Percentiles rank a stretch among this genome's conserved stretches.
phyloP scores from a whole-genome alignment of 768 basidiomycete species.

The Daedalea quercina region DNA sequence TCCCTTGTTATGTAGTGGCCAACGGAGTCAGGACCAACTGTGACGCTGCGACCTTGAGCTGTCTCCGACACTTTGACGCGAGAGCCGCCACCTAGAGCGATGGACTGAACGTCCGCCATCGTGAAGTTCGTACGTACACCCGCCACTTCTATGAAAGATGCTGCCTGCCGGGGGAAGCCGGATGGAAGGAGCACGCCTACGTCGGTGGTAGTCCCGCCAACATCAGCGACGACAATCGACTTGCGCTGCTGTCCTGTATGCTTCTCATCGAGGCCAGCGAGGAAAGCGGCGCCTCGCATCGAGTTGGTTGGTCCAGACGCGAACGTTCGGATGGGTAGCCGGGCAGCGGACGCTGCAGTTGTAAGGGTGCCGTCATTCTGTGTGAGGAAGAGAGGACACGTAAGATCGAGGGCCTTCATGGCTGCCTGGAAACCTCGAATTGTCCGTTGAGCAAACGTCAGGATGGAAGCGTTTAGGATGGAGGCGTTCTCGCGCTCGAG shows the following conservation, averaged over 20 bases:
- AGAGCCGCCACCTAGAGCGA: constrained; percentile 62
- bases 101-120: constrained; percentile 49
- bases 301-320: constrained; percentile 50
- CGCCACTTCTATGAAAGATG: constrained; percentile 53
- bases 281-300: constrained; percentile 60
- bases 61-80: constrained; percentile 31
- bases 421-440: constrained; percentile 48
- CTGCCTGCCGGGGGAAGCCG: constrained; percentile 59
- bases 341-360: constrained; percentile 40
- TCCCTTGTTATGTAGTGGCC: constrained; percentile 49
- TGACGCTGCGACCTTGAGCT: constrained; percentile 27
- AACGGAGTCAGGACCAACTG: constrained; percentile 60
- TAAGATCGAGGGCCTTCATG: constrained; percentile 37
- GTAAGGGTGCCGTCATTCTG: constrained; percentile 54
- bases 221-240: constrained; percentile 48
- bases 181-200: constrained; percentile 54
- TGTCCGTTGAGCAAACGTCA: constrained; percentile 49
- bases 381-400: constrained; percentile 47
- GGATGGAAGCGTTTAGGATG: constrained; percentile 60
- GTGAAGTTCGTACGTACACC: constrained; percentile 57
- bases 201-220: constrained; percentile 63
- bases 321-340: constrained; percentile 57
- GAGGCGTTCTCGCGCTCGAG: constrained; percentile 63
- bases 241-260: constrained; percentile 14
- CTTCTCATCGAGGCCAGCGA: constrained; percentile 36